Base-by-base conservation (phyloP, 768 basidiomycete genomes). In the Boletus rubroflammeus region DNA sequence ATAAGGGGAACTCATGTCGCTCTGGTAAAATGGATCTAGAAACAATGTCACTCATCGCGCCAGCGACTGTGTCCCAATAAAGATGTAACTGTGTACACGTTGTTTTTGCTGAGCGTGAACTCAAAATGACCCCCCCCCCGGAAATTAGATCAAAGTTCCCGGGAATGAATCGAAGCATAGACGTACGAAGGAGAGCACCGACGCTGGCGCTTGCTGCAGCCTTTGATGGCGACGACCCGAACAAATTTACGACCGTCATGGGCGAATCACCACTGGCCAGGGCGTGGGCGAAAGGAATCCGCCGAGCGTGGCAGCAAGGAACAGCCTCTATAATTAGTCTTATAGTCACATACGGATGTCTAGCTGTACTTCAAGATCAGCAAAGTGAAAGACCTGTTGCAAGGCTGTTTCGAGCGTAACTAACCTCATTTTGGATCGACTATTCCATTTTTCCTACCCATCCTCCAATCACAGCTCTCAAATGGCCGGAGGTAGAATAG, bases 1-100 rank as follows among this genome's bases (percentile, higher is more conserved):
- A 45, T 11, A 66, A 31, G 3, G 53, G 41, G 13, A 69, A 45
- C 39, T 53, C 54, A 14, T 67, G 63, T 17, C 58, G 60, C 29
- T 69, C 63, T 23, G 61, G 55, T 35, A 38, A 19, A 10, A 59
- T 35, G 42, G 41, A 32, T 5, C 38, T 28, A 21, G 55, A 45
- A n/a, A 17, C 5, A 14, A 45, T 9, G 17, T 28, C 34, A 14
- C 44, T 54, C 56, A 58, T 58, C 7, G 15, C 23, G 26, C 32
- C 32, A 7, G 29, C 13, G 41, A n/a, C 19, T 19, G 29, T 9
- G n/a, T 15, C 19, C 19, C 19, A 31, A 11, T 29, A 21, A 15
- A 15, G 29, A 34, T 10, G 29, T 31, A 1, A 1, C 6, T 8
- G 28, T 4, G 14, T n/a, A 2, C 9, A 32, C 45, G n/a, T 1